Evolutionary conservation across 1,284 basidiomycete species (phyloP).

Genomic region (Rhodotorula sp.): DNA sequence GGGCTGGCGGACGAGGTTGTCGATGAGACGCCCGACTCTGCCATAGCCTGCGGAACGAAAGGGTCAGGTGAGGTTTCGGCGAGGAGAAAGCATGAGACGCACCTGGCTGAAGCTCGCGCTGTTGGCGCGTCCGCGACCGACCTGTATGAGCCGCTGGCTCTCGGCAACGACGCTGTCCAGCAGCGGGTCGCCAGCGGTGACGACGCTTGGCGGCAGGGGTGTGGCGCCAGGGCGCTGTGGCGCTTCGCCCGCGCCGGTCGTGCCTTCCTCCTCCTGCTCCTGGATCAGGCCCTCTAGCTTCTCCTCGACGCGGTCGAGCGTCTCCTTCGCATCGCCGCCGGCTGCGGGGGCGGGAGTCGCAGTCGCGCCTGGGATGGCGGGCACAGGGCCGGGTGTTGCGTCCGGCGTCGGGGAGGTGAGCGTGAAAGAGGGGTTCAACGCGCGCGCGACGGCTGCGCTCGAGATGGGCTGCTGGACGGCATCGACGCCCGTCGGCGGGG

Average conservation of each 20-base stretch:
- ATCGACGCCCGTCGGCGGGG: neutral
- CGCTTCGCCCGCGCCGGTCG: neutral
- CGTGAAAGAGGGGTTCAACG: constrained; percentile 5
- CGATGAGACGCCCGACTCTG: neutral
- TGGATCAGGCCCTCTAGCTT: constrained; percentile 19
- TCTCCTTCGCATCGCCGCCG: constrained; percentile 9
- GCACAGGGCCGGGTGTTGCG: constrained; percentile 7
- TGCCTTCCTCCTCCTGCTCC: constrained; percentile 5
- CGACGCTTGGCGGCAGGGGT: constrained; percentile 19
- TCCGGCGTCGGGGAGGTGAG: constrained; percentile 35
- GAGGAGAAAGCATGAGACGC: neutral
- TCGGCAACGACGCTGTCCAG: constrained; percentile 35
- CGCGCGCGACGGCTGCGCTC: neutral
- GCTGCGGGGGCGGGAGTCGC: constrained; percentile 2
- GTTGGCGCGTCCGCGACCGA: constrained; percentile 10
- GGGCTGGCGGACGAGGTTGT: neutral
- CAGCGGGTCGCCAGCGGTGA: constrained; percentile 1
- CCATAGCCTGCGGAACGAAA: neutral
- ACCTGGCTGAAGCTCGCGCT: constrained; percentile 28
- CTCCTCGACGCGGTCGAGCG: constrained; percentile 28
- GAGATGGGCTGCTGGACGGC: neutral
- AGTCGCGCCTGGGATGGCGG: constrained; percentile 4
- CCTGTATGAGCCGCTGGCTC: constrained; percentile 12
- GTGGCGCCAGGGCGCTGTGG: constrained; percentile 26
- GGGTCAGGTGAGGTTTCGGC: neutral